A percentile compares a stretch with the other conserved stretches of the same genome.
Conservation (phyloP, 2,329 filamentous ascomycete genomes). For the Fusarium heterosporum region DNA sequence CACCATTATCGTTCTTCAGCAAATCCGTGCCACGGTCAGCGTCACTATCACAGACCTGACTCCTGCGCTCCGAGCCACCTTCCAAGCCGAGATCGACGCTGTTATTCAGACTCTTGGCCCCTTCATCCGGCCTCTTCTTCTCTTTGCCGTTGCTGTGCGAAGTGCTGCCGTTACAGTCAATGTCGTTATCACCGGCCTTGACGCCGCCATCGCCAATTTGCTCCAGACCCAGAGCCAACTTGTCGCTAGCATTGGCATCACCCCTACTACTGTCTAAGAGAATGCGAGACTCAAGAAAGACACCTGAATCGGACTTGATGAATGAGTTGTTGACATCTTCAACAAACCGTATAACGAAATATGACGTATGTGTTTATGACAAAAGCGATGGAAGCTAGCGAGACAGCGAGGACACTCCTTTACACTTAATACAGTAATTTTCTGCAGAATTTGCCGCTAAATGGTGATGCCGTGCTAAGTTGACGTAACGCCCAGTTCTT, state of each 20-base stretch:
- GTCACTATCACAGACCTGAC: slow-evolving; percentile 8
- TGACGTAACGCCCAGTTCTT: too few species aligned
- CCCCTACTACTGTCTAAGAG: neutral
- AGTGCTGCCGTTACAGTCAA: neutral
- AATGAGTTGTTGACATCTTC: neutral
- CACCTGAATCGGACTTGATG: neutral
- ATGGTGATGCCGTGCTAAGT: neutral
- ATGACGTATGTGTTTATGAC: neutral
- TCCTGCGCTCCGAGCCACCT: neutral
- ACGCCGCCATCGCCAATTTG: neutral
- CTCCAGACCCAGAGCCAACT: accelerated
- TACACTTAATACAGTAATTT: slow-evolving; percentile 3
- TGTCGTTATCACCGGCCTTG: slow-evolving; percentile 3
- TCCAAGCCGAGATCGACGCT: slow-evolving; percentile 13
- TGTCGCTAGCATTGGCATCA: neutral
- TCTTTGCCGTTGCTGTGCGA: slow-evolving; percentile 6
- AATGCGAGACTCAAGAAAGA: too few species aligned
- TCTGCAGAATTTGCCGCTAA: neutral
- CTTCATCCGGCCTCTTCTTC: slow-evolving; percentile 6
- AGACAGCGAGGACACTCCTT: slow-evolving; percentile 12
- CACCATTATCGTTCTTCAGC: neutral
- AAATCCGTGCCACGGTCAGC: neutral
- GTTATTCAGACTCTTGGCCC: slow-evolving; percentile 6
- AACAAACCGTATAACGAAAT: neutral
- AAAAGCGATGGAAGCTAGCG: neutral